These are phyloP conservation scores for Alternaria triticimaculans DNA, from an alignment of 2,329 filamentous ascomycete genomes.

Conservation along the genomic window DNA sequence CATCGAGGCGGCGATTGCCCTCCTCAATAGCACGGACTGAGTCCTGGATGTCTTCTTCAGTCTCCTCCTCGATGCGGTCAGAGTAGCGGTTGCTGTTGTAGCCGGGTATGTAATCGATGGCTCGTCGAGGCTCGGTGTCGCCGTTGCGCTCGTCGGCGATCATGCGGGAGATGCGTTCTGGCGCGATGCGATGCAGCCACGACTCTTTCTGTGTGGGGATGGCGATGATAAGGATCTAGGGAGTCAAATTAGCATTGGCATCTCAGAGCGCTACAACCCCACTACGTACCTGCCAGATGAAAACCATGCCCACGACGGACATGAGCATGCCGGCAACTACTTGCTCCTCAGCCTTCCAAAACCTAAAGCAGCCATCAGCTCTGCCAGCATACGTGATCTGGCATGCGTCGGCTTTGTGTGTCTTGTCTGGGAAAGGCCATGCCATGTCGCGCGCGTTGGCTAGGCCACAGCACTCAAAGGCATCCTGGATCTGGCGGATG, in stretches of 20 bases:
- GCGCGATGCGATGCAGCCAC: constrained; percentile 40
- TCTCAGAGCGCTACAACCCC: neutral
- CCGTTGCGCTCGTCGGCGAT: constrained; percentile 40
- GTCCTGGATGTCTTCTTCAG: constrained; percentile 21
- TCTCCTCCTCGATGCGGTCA: constrained; percentile 41
- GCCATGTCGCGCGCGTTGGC: constrained; percentile 63
- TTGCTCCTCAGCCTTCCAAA: constrained; percentile 65
- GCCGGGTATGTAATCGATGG: constrained; percentile 41
- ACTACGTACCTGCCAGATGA: constrained; percentile 41
- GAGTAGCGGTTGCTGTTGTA: constrained; percentile 34
- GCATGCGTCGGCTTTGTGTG: constrained; percentile 51
- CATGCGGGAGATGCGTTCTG: constrained; percentile 41
- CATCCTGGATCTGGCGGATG: constrained; percentile 69
- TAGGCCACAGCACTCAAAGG: constrained; percentile 71
- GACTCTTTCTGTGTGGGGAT: constrained; percentile 39
- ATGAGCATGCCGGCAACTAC: constrained; percentile 63
- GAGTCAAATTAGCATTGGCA: neutral
- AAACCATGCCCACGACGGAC: constrained; percentile 51
- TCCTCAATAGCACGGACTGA: constrained; percentile 28
- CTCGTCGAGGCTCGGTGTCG: constrained; percentile 24
- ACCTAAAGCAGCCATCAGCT: constrained; percentile 56
- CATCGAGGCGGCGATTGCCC: constrained; percentile 24
- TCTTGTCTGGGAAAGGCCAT: constrained; percentile 64
- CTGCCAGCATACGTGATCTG: constrained; percentile 54
- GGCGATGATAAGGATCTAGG: constrained; percentile 39